phyloP scores from a whole-genome alignment of 768 basidiomycete genomes.

The Mycena vulgaris region DNA sequence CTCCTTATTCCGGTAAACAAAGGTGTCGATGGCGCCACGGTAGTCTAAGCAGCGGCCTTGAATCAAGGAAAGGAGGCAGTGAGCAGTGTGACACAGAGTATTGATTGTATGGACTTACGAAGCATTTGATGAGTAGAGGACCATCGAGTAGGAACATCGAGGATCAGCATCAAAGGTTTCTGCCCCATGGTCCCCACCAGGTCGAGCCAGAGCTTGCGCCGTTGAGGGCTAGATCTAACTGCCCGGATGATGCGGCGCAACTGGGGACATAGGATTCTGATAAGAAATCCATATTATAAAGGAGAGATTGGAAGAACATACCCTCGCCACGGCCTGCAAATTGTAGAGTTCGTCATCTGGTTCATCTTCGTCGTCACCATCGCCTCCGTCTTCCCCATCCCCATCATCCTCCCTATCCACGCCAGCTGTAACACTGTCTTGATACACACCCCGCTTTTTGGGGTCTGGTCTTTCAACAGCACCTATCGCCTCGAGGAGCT shows the following conservation, averaged over 20 bases:
- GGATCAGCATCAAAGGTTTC: conserved; percentile 1
- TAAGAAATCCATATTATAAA: neutral
- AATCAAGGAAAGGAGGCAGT: neutral
- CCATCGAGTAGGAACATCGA: neutral
- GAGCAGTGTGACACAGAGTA: neutral
- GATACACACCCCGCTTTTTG: conserved; percentile 42
- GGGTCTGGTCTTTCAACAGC: conserved; percentile 39
- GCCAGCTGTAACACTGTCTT: conserved; percentile 38
- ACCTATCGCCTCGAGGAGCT: conserved; percentile 53
- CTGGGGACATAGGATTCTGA: conserved; percentile 31
- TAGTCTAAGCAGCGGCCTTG: conserved; percentile 17
- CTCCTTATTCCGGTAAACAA: conserved; percentile 7
- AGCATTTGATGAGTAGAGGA: conserved; percentile 5
- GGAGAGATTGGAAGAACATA: neutral
- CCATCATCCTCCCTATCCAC: conserved; percentile 30
- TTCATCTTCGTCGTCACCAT: neutral
- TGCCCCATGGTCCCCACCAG: too few relatives aligned
- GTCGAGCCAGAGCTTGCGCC: conserved; percentile 5
- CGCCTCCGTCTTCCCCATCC: neutral
- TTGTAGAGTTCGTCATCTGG: neutral
- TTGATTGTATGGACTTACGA: neutral
- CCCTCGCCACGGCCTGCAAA: neutral
- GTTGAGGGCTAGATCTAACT: conserved; percentile 45
- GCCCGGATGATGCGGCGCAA: conserved; percentile 45
- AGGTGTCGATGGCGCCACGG: conserved; percentile 5